Evolutionary conservation across 208 protist genomes (phyloP), one percentile per base, ranked within the genome.

Genomic region (Dictyostelium gargantuum): DNA sequence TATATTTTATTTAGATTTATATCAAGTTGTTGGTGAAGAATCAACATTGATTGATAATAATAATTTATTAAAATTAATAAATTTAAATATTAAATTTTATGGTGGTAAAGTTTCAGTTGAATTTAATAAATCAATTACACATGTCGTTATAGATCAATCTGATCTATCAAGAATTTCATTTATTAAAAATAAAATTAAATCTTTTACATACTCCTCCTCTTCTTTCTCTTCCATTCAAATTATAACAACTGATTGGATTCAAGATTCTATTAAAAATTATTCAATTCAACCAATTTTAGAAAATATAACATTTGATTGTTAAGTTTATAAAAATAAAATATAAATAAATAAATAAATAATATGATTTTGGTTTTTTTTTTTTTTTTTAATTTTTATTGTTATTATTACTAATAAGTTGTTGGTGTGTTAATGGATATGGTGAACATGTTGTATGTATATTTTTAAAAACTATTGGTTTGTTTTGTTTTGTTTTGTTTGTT

Each of bases 1-100:
- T 48, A 56, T 35, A 38, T 80, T 93, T 66, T 95, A 95, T 85
- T 84, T 95, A 21, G 94, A 95, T 58, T 58, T 63, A 46, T 94
- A 89, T 72, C 35, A 66, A 54, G 48, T 85, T 23, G 35, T 94
- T n/a, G 74, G 94, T 70, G 74, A 92, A n/a, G 6, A 21, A 48
- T 58, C 40, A 35, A 93, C 84, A 61, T 9, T 61, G 1, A 74
- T 75, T 32, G 80, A 86, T 50, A 91, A 68, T 58, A 85, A 80
- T 86, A 58, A 70, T 2, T 73, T 95, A 10, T 85, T 93, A 52
- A 58, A 92, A 4, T 26, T 81, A 15, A 35, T 48, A n/a, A 23
- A 61, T 19, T 44, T 91, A 50, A 54, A 93, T 48, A 75, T 70
- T 70, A 15, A 8, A 32, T 95, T 95, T 63, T 95, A 94, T 76